These are phyloP conservation scores for Hypsizygus marmoreus DNA, from an alignment of 768 basidiomycete genomes.

Conservation along the genomic window DNA sequence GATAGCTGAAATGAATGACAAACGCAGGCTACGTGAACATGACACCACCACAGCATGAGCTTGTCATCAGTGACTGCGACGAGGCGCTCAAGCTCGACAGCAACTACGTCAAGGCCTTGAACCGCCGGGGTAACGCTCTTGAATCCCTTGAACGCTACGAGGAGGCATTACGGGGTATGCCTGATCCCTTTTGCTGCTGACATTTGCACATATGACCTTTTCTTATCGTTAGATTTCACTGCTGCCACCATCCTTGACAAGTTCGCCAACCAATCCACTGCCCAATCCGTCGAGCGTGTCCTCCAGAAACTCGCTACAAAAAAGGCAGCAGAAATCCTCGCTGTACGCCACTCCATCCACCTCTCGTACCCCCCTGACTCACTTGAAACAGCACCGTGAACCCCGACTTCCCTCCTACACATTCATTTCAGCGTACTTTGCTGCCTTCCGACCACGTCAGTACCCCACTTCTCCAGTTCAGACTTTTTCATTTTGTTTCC, in stretches of 20 bases:
- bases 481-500: background rate
- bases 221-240: slow-evolving; percentile 72
- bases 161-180: slow-evolving; percentile 78
- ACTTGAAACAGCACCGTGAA: slow-evolving; percentile 59
- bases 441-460: slow-evolving; percentile 91
- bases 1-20: background rate
- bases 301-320: slow-evolving; percentile 77
- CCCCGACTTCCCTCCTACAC: slow-evolving; percentile 85
- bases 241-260: slow-evolving; percentile 94
- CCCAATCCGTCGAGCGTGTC: slow-evolving; percentile 87
- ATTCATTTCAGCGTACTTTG: slow-evolving; percentile 94
- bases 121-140: slow-evolving; percentile 83
- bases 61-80: slow-evolving; percentile 87
- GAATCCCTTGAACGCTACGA: slow-evolving; percentile 75
- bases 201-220: background rate
- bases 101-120: slow-evolving; percentile 87
- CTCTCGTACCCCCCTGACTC: background rate
- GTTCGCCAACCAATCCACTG: slow-evolving; percentile 81
- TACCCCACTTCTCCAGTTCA: slow-evolving; percentile 13
- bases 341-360: slow-evolving; percentile 39
- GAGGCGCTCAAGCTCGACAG: slow-evolving; percentile 81
- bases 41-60: slow-evolving; percentile 78
- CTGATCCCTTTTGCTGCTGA: background rate
- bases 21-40: slow-evolving; percentile 86
- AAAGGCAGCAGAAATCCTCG: slow-evolving; percentile 73